Conservation (phyloP, 2,329 filamentous ascomycete species). For the Fusarium guadeloupense region DNA sequence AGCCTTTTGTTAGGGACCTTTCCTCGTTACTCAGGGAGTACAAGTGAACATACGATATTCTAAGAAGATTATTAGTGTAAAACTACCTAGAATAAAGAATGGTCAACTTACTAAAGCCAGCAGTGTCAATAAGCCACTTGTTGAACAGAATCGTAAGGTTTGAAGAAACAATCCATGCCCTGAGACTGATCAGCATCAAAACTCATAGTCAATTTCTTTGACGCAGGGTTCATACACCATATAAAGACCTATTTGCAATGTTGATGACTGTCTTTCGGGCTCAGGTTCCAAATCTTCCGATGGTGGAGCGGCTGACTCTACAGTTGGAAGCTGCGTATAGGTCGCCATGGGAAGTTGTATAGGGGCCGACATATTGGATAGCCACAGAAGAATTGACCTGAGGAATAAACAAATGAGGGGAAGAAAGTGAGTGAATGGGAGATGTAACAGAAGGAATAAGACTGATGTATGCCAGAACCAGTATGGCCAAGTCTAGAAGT, state of each 20-base stretch:
- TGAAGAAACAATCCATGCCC: constrained; percentile 13
- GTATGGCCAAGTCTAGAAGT: too few relatives aligned
- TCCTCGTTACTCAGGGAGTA: background rate
- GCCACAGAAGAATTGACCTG: too few relatives aligned
- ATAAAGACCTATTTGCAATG: background rate
- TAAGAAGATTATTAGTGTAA: background rate
- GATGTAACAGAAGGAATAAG: too few relatives aligned
- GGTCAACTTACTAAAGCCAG: constrained; percentile 10
- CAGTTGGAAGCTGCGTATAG: background rate
- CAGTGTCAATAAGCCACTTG: constrained; percentile 15
- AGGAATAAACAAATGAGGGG: too few relatives aligned
- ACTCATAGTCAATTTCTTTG: background rate
- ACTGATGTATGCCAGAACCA: too few relatives aligned
- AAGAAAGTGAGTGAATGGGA: too few relatives aligned
- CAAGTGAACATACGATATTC: background rate
- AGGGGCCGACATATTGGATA: too few relatives aligned
- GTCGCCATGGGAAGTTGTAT: background rate
- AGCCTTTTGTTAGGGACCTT: background rate
- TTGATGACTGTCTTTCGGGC: background rate
- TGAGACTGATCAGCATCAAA: background rate
- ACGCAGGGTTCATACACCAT: background rate
- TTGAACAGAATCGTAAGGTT: constrained; percentile 14
- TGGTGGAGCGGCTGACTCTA: background rate
- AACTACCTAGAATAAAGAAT: accelerated
- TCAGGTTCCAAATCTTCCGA: background rate